Conservation (phyloP, 2,329 filamentous ascomycete genomes). For the Dothistroma pini region DNA sequence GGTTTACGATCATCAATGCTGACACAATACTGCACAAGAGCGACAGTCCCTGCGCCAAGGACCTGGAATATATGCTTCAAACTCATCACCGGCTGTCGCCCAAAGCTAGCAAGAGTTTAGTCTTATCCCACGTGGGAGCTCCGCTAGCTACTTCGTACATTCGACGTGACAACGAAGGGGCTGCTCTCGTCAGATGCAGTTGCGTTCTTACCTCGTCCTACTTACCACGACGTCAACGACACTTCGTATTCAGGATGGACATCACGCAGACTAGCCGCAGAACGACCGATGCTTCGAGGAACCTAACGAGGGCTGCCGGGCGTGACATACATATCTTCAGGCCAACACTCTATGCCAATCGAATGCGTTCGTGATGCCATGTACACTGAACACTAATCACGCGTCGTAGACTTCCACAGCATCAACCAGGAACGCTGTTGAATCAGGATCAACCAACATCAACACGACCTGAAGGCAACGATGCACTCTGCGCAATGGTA, state of each 20-base stretch:
- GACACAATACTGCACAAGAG: neutral
- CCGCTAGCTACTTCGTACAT: neutral
- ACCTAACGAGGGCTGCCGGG: neutral
- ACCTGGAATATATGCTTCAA: neutral
- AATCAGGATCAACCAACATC: conserved; percentile 20
- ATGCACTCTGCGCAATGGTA: conserved; percentile 22
- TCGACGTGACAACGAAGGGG: neutral
- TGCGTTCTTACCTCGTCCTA: neutral
- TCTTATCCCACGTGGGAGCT: neutral
- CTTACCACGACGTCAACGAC: neutral
- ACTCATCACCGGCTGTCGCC: neutral
- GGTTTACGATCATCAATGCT: no score
- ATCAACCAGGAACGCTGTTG: conserved; percentile 21
- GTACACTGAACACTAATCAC: neutral
- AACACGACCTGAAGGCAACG: conserved; percentile 23
- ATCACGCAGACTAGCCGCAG: neutral
- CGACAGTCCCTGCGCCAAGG: neutral
- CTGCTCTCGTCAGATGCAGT: neutral
- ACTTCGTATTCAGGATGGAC: neutral
- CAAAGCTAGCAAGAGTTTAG: neutral
- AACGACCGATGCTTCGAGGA: neutral
- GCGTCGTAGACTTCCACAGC: conserved; percentile 25
- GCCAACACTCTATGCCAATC: neutral
- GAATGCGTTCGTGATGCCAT: neutral
- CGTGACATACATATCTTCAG: neutral